Conservation (phyloP, 768 basidiomycete species). For the Pleurotus tuoliensis region DNA sequence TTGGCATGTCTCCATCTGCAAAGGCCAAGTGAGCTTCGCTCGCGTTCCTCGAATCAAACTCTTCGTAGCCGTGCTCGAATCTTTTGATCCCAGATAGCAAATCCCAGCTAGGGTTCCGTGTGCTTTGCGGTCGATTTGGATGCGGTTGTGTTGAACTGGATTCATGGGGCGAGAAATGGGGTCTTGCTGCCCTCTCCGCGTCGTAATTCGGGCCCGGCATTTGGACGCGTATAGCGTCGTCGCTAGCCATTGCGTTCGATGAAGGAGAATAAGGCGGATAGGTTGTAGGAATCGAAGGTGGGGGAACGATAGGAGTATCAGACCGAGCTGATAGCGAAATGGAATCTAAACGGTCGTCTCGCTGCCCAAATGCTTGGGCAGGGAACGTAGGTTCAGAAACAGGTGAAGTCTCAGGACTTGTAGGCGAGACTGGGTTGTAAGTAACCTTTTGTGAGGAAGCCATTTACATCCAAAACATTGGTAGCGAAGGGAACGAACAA, state of each 20-base stretch:
- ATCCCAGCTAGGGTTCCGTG: constrained; percentile 45
- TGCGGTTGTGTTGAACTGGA: background rate
- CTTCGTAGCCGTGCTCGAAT: constrained; percentile 52
- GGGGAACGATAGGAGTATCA: background rate
- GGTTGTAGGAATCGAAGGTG: background rate
- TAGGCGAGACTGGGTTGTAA: background rate
- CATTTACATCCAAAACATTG: background rate
- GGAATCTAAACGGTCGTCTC: background rate
- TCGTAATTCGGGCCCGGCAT: constrained; percentile 12
- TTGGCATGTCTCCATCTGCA: constrained; percentile 60
- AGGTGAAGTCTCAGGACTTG: constrained; percentile 2
- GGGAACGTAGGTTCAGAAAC: constrained; percentile 1
- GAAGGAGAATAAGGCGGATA: background rate
- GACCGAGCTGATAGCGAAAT: constrained; percentile 6
- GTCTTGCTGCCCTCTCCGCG: constrained; percentile 19
- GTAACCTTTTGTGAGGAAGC: background rate
- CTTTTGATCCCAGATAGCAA: constrained; percentile 44
- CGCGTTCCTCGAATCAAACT: constrained; percentile 53
- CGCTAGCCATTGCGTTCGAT: background rate
- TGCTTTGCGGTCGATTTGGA: constrained; percentile 9
- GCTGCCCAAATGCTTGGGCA: constrained; percentile 1
- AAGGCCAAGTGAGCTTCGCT: constrained; percentile 48
- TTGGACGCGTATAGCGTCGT: background rate
- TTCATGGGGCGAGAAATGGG: background rate
- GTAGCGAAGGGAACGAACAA: no score